Evolutionary conservation across 108 stramenopile species (phyloP).

Genomic region (Pseudonitzschia delicatissima): DNA sequence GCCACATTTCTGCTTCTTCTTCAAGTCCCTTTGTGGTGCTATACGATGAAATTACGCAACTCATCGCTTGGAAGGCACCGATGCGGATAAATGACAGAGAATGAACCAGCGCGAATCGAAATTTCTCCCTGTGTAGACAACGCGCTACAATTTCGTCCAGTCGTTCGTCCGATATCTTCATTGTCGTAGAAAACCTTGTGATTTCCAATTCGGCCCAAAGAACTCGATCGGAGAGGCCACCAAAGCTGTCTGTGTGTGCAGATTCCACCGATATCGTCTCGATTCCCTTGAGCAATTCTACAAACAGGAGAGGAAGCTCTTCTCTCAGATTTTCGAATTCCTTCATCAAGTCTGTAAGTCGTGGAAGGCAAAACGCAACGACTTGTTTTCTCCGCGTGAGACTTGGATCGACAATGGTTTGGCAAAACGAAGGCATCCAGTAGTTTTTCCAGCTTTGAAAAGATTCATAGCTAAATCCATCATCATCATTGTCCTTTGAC

Average conservation of each 20-base stretch:
- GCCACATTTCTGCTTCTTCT: conserved; percentile 45
- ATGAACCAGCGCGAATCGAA: conserved; percentile 37
- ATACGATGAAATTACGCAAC: conserved; percentile 20
- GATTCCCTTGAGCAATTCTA: conserved; percentile 26
- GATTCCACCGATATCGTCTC: neutral
- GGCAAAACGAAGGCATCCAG: conserved; percentile 49
- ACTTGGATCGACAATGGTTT: conserved; percentile 27
- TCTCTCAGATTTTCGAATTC: conserved; percentile 13
- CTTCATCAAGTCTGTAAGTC: conserved; percentile 27
- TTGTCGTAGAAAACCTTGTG: neutral
- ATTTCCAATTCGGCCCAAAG: conserved; percentile 56
- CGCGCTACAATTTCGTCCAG: conserved; percentile 24
- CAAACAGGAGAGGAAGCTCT: conserved; percentile 16
- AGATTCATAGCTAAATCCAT: neutral
- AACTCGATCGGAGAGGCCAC: conserved; percentile 23
- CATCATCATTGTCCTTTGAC: neutral
- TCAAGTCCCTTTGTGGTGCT: neutral
- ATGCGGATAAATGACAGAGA: conserved; percentile 25
- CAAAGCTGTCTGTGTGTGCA: neutral
- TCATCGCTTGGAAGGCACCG: conserved; percentile 41
- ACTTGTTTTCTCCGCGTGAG: conserved; percentile 44
- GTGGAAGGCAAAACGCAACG: conserved; percentile 49
- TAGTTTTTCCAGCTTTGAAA: conserved; percentile 27
- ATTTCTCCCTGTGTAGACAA: conserved; percentile 5
- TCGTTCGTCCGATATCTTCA: neutral